Percentiles rank a stretch among this genome's conserved stretches.
phyloP scores from a whole-genome alignment of 176 grass and related monocot species.

The Saccharum officinarum region DNA sequence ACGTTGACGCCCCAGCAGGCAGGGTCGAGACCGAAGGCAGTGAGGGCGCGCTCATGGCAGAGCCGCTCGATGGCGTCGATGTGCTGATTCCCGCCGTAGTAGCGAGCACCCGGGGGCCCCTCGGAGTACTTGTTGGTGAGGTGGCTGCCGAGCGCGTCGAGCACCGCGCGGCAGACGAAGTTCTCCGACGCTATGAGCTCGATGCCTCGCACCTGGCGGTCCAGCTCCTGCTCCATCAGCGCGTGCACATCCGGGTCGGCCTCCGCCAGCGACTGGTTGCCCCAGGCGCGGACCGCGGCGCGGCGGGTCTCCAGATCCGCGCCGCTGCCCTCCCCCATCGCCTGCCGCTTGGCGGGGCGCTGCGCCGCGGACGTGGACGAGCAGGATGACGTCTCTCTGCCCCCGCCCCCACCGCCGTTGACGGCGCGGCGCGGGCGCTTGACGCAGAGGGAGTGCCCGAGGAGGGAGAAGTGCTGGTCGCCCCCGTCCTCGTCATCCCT shows the following conservation, averaged over 20 bases:
- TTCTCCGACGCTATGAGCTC: conserved; percentile 98
- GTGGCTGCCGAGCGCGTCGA: conserved; percentile 94
- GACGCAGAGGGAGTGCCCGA: conserved; percentile 81
- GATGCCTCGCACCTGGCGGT: conserved; percentile 88
- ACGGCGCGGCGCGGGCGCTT: conserved; percentile 66
- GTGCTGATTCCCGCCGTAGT: conserved; percentile 90
- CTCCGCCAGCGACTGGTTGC: conserved; percentile 68
- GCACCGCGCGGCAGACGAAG: conserved; percentile 93
- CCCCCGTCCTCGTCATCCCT: conserved; percentile 32
- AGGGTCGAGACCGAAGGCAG: conserved; percentile 71
- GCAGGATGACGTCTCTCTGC: conserved; percentile 51
- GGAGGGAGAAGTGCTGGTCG: conserved; percentile 68
- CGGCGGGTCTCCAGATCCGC: conserved; percentile 67
- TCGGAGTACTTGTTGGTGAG: conserved; percentile 99
- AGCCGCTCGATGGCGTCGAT: conserved; percentile 90
- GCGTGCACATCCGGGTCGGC: conserved; percentile 77
- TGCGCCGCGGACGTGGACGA: conserved; percentile 57
- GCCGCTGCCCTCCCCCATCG: background rate
- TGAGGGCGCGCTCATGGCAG: conserved; percentile 68
- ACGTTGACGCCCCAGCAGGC: conserved; percentile 89
- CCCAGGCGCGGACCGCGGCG: conserved; percentile 64
- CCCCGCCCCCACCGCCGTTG: conserved; percentile 10
- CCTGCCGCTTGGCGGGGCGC: conserved; percentile 50
- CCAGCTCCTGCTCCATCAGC: conserved; percentile 80
- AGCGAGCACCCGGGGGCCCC: conserved; percentile 70